phyloP scores from a whole-genome alignment of 371 early-diverging fungal species.

The Caulochytrium protostelioides region DNA sequence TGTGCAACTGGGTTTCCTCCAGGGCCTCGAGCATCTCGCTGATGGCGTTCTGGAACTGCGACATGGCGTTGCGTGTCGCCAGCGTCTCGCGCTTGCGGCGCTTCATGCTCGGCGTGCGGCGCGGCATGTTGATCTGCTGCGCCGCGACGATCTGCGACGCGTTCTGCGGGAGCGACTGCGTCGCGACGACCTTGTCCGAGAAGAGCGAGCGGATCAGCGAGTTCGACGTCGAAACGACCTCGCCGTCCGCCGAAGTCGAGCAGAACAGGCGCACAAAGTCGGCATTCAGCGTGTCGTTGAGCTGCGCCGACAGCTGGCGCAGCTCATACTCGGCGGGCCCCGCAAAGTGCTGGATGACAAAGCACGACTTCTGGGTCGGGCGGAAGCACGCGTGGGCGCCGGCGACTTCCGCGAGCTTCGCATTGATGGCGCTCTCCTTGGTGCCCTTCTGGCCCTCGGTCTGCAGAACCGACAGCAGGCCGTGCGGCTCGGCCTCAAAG shows the following conservation, averaged over 20 bases:
- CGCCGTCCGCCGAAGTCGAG: no score
- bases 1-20: constrained; percentile 55
- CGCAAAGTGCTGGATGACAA: constrained; percentile 55
- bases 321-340: constrained; percentile 45
- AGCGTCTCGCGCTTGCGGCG: constrained; percentile 9
- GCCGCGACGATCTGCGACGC: constrained; percentile 48
- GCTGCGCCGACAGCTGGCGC: constrained; percentile 43
- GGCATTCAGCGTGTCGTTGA: constrained; percentile 45
- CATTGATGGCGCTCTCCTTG: constrained; percentile 34
- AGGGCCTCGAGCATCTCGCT: constrained; percentile 55
- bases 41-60: constrained; percentile 51
- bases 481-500: constrained; percentile 3
- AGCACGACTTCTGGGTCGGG: constrained; percentile 17
- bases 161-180: constrained; percentile 59
- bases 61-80: constrained; percentile 16
- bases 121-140: constrained; percentile 4
- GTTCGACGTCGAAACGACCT: no score
- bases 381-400: constrained; percentile 15
- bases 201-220: constrained; percentile 63
- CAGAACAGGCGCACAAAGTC: constrained; percentile 68
- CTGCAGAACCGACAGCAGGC: constrained; percentile 18
- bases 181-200: constrained; percentile 50
- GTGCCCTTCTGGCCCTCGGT: constrained; percentile 38
- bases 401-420: constrained; percentile 3
- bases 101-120: constrained; percentile 13